Conservation (phyloP, 495 filamentous ascomycete species). For the Sphaerosporella brunnea region DNA sequence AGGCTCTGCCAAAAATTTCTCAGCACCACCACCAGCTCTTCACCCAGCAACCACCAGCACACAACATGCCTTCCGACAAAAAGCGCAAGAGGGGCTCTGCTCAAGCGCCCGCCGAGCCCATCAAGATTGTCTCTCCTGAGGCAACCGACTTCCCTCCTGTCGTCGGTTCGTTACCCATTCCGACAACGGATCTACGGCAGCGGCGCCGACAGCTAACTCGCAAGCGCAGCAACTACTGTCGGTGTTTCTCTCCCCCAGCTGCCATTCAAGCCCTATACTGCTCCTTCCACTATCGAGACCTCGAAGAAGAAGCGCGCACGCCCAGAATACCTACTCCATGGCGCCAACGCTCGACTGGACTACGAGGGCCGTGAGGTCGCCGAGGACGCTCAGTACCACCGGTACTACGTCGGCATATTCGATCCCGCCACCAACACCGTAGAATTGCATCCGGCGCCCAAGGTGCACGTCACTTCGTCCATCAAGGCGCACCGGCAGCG, state of each 20-base stretch:
- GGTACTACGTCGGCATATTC: conserved; percentile 75
- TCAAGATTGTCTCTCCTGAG: conserved; percentile 12
- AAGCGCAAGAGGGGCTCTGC: conserved; percentile 17
- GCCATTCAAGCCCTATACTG: conserved; percentile 14
- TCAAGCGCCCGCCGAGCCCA: neutral
- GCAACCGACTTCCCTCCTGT: conserved; percentile 18
- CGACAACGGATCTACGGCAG: neutral
- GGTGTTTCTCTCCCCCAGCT: conserved; percentile 17
- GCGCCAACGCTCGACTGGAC: conserved; percentile 61
- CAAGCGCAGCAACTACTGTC: conserved; percentile 15
- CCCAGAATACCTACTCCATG: conserved; percentile 52
- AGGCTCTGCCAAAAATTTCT: conserved; percentile 5
- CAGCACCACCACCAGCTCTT: neutral
- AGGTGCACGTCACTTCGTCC: conserved; percentile 49
- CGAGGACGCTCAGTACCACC: conserved; percentile 44
- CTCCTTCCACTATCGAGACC: neutral
- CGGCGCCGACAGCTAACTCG: conserved; percentile 5
- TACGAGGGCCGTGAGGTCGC: conserved; percentile 62
- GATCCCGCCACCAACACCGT: conserved; percentile 56
- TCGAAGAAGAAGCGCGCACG: conserved; percentile 26
- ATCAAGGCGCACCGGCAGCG: conserved; percentile 37
- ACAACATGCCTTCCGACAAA: neutral
- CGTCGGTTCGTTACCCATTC: conserved; percentile 13
- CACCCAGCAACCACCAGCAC: neutral
- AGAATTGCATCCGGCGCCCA: conserved; percentile 49